phyloP scores from a whole-genome alignment of 345 rosid species.

The Schrenkiella parvula region DNA sequence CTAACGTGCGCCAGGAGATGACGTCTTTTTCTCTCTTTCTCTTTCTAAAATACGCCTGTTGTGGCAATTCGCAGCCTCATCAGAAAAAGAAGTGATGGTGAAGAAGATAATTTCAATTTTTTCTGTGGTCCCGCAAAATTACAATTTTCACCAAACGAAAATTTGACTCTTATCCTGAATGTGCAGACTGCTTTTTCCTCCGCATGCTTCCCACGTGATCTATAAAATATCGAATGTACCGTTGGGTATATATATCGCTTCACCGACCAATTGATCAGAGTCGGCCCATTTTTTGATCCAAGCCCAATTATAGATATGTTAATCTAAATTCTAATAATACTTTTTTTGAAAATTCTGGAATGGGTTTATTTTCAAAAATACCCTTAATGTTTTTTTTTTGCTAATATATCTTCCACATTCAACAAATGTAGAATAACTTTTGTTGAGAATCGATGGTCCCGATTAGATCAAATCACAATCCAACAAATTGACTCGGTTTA shows the following conservation, averaged over 20 bases:
- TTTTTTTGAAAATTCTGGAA: background rate
- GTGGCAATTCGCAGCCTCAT: slow-evolving; percentile 14
- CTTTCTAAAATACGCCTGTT: slow-evolving; percentile 16
- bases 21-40: background rate
- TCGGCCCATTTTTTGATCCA: background rate
- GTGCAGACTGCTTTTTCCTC: background rate
- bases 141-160: slow-evolving; percentile 3
- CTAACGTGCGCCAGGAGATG: slow-evolving; percentile 28
- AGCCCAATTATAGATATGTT: background rate
- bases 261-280: background rate
- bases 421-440: no score
- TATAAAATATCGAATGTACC: background rate
- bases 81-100: background rate
- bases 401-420: no score
- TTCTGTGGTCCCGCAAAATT: slow-evolving; percentile 22
- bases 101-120: slow-evolving; percentile 10
- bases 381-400: no score
- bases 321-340: background rate
- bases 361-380: background rate
- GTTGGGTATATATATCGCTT: background rate
- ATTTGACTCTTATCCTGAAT: background rate
- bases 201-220: slow-evolving; percentile 14
- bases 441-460: no score
- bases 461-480: no score
- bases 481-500: no score